Base-by-base conservation (phyloP, 495 filamentous ascomycete species). In the Ascobolus immersus region DNA sequence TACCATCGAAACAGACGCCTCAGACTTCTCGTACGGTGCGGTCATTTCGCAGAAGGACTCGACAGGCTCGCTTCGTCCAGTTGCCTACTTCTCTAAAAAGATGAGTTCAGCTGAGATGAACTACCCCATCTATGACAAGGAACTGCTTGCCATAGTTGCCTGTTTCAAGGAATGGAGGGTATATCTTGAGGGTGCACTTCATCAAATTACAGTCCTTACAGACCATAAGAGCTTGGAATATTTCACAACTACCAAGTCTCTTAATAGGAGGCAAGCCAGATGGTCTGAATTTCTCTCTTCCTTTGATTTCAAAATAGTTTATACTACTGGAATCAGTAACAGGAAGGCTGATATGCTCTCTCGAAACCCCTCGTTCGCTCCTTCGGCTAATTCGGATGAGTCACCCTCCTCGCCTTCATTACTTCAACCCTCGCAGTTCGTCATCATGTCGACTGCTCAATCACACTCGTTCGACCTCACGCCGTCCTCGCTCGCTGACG, bases 91-190 rank as follows among this genome's bases (percentile, higher is more conserved):
- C 7, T 25, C 22, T 0, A 35, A 39, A n/a, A 45, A 43, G 13
- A 34, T 39, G 4, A 37, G 13, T 13, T 19, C 21, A 1, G 15
- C 28, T 0, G 20, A 50, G 32, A 34, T 32, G 11, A 52, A 53
- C 21, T 52, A 52, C 13, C 25, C 47, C 17, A 41, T 46, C 13
- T 43, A 48, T 27, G 28, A 18, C 31, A 35, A 28, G 12, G 26
- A 39, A 18, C 12, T 39, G 0, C 12, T 39, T 0, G 32, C 36
- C 2, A 39, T 39, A 28, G 24, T 43, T 3, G 24, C 18, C 32
- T 32, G 30, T 18, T 46, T 56, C n/a, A 32, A 53, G 18, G 17
- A 41, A 17, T 57, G 37, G 44, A 35, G 49, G 29, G 33, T 31
- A 12, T 39, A 54, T 11, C 32, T 56, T 0, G 28, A 50, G 36